These are phyloP conservation scores for Neoboletus magnificus DNA, from an alignment of 768 basidiomycete species.

Conservation along the genomic window DNA sequence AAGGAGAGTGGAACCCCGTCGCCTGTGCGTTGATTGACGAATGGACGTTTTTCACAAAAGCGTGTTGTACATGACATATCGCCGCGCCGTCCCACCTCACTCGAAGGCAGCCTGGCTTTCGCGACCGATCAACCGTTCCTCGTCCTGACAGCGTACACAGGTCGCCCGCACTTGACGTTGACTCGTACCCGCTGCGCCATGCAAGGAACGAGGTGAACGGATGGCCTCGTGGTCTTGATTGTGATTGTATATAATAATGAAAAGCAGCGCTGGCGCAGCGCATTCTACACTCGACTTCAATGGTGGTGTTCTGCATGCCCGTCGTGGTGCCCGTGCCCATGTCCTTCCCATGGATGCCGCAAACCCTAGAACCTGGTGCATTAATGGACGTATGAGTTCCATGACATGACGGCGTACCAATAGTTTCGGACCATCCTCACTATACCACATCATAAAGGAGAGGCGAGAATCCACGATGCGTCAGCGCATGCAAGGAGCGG, in stretches of 20 bases:
- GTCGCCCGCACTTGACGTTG: neutral
- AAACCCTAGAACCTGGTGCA: slow-evolving; percentile 39
- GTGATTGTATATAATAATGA: slow-evolving; percentile 11
- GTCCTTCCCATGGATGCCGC: slow-evolving; percentile 65
- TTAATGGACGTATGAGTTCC: neutral
- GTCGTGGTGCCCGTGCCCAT: slow-evolving; percentile 44
- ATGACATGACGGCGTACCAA: slow-evolving; percentile 43
- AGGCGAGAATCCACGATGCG: neutral
- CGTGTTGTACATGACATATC: neutral
- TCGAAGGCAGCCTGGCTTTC: neutral
- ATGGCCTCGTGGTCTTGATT: neutral
- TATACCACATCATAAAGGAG: slow-evolving; percentile 24
- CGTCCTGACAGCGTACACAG: neutral
- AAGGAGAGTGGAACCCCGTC: neutral
- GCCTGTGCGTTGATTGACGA: neutral
- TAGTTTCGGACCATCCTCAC: slow-evolving; percentile 75
- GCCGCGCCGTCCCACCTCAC: neutral
- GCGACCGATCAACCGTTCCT: neutral
- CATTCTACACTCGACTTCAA: slow-evolving; percentile 26
- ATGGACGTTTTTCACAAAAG: neutral
- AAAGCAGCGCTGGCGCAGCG: neutral
- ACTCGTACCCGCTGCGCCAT: neutral
- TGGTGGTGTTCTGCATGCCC: slow-evolving; percentile 41
- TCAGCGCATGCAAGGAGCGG: neutral
- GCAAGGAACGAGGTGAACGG: neutral